phyloP scores from a whole-genome alignment of 257 asterid genomes.

The Galeopsis tetrahit region DNA sequence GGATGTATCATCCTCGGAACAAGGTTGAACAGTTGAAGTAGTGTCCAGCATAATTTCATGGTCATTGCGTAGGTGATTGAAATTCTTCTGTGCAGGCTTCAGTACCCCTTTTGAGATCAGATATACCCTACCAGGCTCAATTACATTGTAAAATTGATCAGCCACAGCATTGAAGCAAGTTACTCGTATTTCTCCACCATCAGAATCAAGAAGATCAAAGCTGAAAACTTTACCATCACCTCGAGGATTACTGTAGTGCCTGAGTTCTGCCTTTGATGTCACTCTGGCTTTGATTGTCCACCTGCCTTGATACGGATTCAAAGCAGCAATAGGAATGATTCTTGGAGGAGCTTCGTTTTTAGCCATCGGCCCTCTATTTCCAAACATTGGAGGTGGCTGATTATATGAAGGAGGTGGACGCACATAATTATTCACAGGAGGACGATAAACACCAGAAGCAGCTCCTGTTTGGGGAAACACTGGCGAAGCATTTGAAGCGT shows the following conservation, averaged over 20 bases:
- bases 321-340: conserved; percentile 79
- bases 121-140: conserved; percentile 76
- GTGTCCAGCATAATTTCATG: conserved; percentile 78
- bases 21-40: conserved; percentile 70
- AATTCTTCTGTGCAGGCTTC: conserved; percentile 72
- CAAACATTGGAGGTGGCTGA: conserved; percentile 65
- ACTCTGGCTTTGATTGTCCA: conserved; percentile 98
- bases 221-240: conserved; percentile 97
- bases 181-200: conserved; percentile 90
- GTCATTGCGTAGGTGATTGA: conserved; percentile 80
- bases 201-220: conserved; percentile 91
- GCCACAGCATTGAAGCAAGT: conserved; percentile 95
- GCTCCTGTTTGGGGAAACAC: conserved; percentile 42
- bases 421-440: conserved; percentile 54
- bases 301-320: conserved; percentile 84
- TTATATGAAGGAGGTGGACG: conserved; percentile 71
- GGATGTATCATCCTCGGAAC: conserved; percentile 68
- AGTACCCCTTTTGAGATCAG: conserved; percentile 74
- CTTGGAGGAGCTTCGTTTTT: conserved; percentile 81
- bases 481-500: conserved; percentile 41
- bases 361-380: conserved; percentile 85
- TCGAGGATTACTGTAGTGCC: conserved; percentile 67
- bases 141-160: conserved; percentile 68
- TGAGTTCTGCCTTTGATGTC: conserved; percentile 75
- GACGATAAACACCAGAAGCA: conserved; percentile 43